These are phyloP conservation scores for Auricularia sp. DNA, from an alignment of 768 basidiomycete species.

Conservation along the genomic window DNA sequence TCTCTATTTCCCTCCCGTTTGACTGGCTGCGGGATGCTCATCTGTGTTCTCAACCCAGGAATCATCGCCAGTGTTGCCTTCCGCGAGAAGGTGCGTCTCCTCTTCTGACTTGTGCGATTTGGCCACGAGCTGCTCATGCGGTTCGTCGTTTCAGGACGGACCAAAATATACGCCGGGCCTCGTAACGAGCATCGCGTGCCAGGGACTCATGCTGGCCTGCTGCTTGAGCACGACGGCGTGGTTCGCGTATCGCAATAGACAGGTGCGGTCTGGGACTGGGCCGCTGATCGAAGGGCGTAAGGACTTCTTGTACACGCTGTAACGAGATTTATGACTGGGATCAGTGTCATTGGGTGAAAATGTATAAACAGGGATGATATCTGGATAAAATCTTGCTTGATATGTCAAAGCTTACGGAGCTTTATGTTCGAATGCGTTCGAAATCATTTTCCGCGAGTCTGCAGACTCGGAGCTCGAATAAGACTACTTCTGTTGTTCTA, in stretches of 20 bases:
- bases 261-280: constrained; percentile 7
- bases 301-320: constrained; percentile 14
- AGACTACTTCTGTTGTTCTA: too few species aligned
- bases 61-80: constrained; percentile 11
- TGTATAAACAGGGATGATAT: too few species aligned
- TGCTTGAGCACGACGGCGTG: constrained; percentile 5
- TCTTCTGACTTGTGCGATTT: background rate
- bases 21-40: too few species aligned
- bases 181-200: constrained; percentile 9
- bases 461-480: too few species aligned
- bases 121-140: background rate
- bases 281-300: constrained; percentile 9
- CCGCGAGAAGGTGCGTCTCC: constrained; percentile 3
- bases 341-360: too few species aligned
- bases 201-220: constrained; percentile 7
- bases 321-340: background rate
- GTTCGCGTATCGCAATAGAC: constrained; percentile 9
- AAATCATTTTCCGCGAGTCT: too few species aligned
- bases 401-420: too few species aligned
- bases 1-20: too few species aligned
- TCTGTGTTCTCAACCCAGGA: too few species aligned
- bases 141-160: constrained; percentile 3
- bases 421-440: too few species aligned
- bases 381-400: too few species aligned
- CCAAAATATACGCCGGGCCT: constrained; percentile 11